Percentiles rank a stretch among this genome's conserved stretches.
These are phyloP conservation scores for Thermomyces lanuginosus DNA, from an alignment of 2,329 filamentous ascomycete species.

Conservation along the genomic window DNA sequence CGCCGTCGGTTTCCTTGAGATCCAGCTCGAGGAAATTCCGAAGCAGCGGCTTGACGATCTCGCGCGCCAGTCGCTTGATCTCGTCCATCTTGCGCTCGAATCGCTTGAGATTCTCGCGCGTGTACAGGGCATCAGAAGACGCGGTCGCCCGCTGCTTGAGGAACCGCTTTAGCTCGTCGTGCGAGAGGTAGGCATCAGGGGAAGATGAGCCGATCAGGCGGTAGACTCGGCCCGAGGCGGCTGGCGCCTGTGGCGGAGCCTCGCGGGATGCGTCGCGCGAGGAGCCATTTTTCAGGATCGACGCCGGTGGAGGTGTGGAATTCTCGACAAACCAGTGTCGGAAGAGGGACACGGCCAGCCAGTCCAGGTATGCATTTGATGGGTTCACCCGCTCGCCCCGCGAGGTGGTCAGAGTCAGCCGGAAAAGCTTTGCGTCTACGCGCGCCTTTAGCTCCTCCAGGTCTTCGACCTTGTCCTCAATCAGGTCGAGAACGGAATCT, in stretches of 20 bases:
- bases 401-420: constrained; percentile 60
- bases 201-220: constrained; percentile 52
- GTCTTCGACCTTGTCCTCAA: constrained; percentile 90
- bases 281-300: constrained; percentile 26
- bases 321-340: constrained; percentile 88
- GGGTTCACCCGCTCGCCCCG: constrained; percentile 72
- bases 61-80: constrained; percentile 66
- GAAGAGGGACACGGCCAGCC: constrained; percentile 75
- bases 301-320: constrained; percentile 53
- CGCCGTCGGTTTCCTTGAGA: constrained; percentile 30
- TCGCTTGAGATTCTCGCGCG: constrained; percentile 63
- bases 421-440: constrained; percentile 67
- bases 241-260: too few species aligned
- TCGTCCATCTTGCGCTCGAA: constrained; percentile 84
- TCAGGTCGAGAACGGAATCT: constrained; percentile 63
- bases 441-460: constrained; percentile 66
- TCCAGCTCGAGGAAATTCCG: constrained; percentile 72
- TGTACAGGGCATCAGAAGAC: constrained; percentile 50
- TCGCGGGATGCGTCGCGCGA: constrained; percentile 3
- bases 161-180: constrained; percentile 83
- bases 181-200: constrained; percentile 50
- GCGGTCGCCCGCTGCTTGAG: constrained; percentile 55
- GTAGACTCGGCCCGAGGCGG: constrained; percentile 51
- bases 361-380: constrained; percentile 66
- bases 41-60: constrained; percentile 73